Base-by-base conservation (phyloP, 2,329 filamentous ascomycete genomes). In the Ascochyta koolunga region DNA sequence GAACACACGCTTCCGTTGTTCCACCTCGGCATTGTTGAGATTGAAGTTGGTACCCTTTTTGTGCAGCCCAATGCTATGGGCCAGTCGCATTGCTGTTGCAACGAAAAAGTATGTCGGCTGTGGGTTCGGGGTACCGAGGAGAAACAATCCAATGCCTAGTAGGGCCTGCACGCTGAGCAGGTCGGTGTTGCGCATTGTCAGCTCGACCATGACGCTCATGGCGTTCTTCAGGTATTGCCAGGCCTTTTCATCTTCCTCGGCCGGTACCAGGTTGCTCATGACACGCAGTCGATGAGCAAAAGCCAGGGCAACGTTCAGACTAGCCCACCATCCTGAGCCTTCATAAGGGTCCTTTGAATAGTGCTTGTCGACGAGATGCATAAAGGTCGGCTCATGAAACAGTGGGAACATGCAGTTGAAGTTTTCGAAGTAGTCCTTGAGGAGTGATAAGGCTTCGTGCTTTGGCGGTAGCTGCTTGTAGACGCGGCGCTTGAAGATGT, bases 341-440 rank as follows among this genome's bases (percentile, higher is more conserved):
- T 96, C 88, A 63, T 97, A 98, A 0, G 93, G 93, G 63, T 98
- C 90, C 43, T 87, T 80, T 0, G 92, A 96, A 75, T 98, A 99
- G 72, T 98, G 93, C 64, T 89, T 87, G 69, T 98, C 92, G 27
- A 97, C 92, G 5, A 98, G 81, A 70, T 97, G 93, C 91, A 98
- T 98, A 71, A 99, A 99, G 0, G 95, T 98, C 1, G 93, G 93
- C 73, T 97, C 93, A 74, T 99, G 95, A 69, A 96, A 99, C 4
- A 99, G 81, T 5, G 95, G 95, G 70, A 98, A 96, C 85, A 98
- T 93, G 85, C 91, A 95, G 79, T 99, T 99, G 82, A 99, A 98
- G 77, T 97, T 97, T 69, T 96, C 91, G 64, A 99, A 99, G 70
- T 89, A 99, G 74, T 99, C 95, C 74, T 89, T 91, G 56, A 97